Evolutionary conservation across 2,329 filamentous ascomycete species (phyloP), one percentile per base, ranked within the genome.

Genomic region (Neonectria magnoliae): DNA sequence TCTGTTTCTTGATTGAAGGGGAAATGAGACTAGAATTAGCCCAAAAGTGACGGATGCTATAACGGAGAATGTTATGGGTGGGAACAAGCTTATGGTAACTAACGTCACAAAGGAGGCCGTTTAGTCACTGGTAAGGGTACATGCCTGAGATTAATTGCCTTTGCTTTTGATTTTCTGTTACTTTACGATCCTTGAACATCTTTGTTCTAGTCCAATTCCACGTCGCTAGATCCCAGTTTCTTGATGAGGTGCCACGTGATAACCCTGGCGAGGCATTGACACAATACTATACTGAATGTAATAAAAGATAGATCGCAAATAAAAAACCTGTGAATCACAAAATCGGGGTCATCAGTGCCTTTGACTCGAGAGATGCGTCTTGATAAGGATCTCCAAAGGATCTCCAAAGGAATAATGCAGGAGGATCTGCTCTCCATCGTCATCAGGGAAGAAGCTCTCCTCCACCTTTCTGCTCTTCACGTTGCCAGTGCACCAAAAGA

Each of bases 401-500:
- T 41, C 51, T 8, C 50, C 55, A 27, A 25, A 57, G 5, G 52
- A 42, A 25, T 53, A 48, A 18, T 66, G 56, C 18, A 57, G 9
- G 3, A 45, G 33, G 7, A 42, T 42, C 18, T 22, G 25, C 5
- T 52, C 54, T 1, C 45, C 57, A 13, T 48, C 53, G 2, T 66
- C 53, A n/a, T 56, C 54, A 4, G 41, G 41, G 48, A 58, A 62
- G 27, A 67, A 18, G 4, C 44, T 47, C 25, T 59, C 7, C 2
- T 29, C 29, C 3, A 57, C 50, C 36, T 36, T 33, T 11, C 44
- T 47, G 10, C 44, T n/a, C 7, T 31, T 2, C 9, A 64, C 6
- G n/a, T 64, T 50, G 10, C 57, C 63, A 5, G 36, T 58, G 36
- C 66, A 66, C 54, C 60, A 63, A n/a, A 65, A 65, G 3, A 64